These are phyloP conservation scores for Amanita inopinata DNA, from an alignment of 768 basidiomycete genomes.

Conservation along the genomic window DNA sequence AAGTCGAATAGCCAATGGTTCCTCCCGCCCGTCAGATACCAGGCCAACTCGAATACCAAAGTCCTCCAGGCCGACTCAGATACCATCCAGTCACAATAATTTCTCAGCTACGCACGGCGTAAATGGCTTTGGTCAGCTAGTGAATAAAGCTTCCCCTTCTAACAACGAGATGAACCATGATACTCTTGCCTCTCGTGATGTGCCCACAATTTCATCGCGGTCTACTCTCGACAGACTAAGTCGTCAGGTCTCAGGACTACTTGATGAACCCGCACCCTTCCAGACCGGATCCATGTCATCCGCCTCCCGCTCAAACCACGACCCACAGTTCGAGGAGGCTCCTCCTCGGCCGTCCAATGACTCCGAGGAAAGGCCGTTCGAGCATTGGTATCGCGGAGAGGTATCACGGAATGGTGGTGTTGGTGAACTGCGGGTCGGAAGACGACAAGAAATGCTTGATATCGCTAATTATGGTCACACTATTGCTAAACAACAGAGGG, in stretches of 20 bases:
- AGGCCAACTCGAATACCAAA: slow-evolving; percentile 48
- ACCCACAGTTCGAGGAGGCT: slow-evolving; percentile 24
- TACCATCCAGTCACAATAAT: slow-evolving; percentile 22
- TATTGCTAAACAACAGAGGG: slow-evolving; percentile 26
- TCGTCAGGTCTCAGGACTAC: slow-evolving; percentile 31
- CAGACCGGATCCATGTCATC: slow-evolving; percentile 35
- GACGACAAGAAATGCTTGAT: slow-evolving; percentile 76
- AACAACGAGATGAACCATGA: slow-evolving; percentile 14
- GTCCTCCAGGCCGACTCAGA: slow-evolving; percentile 19
- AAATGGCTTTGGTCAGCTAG: slow-evolving; percentile 7
- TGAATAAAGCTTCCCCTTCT: slow-evolving; percentile 12
- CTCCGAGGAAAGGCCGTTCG: slow-evolving; percentile 75
- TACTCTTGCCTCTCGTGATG: slow-evolving; percentile 14
- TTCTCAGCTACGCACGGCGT: slow-evolving; percentile 11
- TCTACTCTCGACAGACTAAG: slow-evolving; percentile 16
- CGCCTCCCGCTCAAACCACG: slow-evolving; percentile 11
- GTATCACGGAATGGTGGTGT: slow-evolving; percentile 84
- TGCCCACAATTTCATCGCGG: slow-evolving; percentile 13
- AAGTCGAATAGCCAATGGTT: slow-evolving; percentile 13
- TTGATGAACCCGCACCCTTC: slow-evolving; percentile 62
- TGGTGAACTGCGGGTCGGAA: slow-evolving; percentile 68
- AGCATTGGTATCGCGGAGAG: slow-evolving; percentile 88
- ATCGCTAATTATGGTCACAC: slow-evolving; percentile 79
- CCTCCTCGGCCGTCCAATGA: slow-evolving; percentile 55
- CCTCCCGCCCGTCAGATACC: slow-evolving; percentile 31